phyloP scores from a whole-genome alignment of 2,329 filamentous ascomycete genomes.

The Penicillium crustosum region DNA sequence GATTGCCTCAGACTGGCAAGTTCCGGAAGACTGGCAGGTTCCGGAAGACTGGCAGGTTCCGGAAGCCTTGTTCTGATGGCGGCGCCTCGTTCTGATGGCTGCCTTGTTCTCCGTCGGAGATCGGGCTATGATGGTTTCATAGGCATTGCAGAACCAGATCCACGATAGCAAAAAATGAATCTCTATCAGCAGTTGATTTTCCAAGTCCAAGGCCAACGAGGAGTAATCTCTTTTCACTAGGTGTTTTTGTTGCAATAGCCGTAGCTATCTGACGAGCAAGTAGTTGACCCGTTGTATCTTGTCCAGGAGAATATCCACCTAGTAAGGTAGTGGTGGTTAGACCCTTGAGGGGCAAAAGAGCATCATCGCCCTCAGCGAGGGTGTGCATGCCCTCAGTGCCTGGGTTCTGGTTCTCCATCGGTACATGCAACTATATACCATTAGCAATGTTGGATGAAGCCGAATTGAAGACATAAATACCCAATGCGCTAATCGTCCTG shows the following conservation, averaged over 20 bases:
- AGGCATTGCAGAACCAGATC: constrained; percentile 47
- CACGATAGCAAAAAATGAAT: constrained; percentile 45
- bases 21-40: no score
- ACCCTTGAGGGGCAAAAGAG: constrained; percentile 72
- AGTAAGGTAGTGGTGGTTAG: constrained; percentile 84
- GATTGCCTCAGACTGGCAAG: no score
- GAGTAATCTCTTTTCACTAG: constrained; percentile 60
- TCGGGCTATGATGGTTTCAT: constrained; percentile 15
- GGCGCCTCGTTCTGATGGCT: not conserved
- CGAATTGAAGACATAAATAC: constrained; percentile 52
- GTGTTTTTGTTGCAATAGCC: constrained; percentile 68
- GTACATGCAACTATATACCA: constrained; percentile 31
- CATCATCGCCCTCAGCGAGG: constrained; percentile 48
- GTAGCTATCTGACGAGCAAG: constrained; percentile 88
- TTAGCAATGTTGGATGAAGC: constrained; percentile 11
- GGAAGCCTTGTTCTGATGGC: no score
- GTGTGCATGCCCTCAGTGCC: constrained; percentile 41
- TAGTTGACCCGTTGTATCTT: constrained; percentile 82
- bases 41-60: no score
- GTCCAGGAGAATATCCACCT: constrained; percentile 74
- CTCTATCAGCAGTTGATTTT: constrained; percentile 42
- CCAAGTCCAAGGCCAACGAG: constrained; percentile 60
- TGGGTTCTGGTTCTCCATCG: constrained; percentile 36
- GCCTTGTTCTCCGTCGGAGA: not conserved
- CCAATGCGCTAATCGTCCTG: constrained; percentile 87